Conservation (phyloP, 345 rosid species). For the Dimocarpus longan region DNA sequence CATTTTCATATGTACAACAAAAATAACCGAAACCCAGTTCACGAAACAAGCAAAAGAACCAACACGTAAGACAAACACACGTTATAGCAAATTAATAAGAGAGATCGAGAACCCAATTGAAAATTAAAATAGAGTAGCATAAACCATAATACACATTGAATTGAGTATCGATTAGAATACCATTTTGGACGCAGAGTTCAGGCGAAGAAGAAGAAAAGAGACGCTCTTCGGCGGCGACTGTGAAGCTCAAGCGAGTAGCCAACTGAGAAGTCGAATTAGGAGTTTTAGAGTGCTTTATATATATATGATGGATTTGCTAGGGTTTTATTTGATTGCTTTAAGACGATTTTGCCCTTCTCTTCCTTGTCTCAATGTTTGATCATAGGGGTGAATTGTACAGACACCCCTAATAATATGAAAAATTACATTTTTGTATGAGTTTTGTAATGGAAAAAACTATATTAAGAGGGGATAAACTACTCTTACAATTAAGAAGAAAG, state of each 20-base stretch:
- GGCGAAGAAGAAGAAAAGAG: neutral
- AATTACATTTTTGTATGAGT: too few relatives aligned
- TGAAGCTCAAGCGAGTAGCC: slow-evolving; percentile 8
- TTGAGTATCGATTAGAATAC: slow-evolving; percentile 1
- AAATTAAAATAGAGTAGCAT: too few relatives aligned
- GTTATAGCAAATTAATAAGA: neutral
- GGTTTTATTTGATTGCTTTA: neutral
- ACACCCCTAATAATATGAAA: too few relatives aligned
- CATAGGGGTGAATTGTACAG: too few relatives aligned
- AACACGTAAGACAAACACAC: neutral
- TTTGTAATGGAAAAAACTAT: too few relatives aligned
- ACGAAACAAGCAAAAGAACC: neutral
- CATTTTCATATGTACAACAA: neutral
- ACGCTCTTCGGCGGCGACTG: slow-evolving; percentile 20
- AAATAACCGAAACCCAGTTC: neutral
- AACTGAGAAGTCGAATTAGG: neutral
- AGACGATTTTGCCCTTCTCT: slow-evolving; percentile 18
- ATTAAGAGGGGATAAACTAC: too few relatives aligned
- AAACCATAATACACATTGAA: neutral
- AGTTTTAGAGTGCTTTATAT: slow-evolving; percentile 8
- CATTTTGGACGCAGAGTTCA: slow-evolving; percentile 28
- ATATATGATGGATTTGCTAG: neutral
- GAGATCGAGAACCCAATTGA: neutral
- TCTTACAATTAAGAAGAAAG: too few relatives aligned
- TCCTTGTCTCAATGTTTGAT: too few relatives aligned